A percentile compares a stretch with the other conserved stretches of the same genome.
phyloP scores from a whole-genome alignment of 1,139 yeast species.

The Geotrichum phurueaensis region DNA sequence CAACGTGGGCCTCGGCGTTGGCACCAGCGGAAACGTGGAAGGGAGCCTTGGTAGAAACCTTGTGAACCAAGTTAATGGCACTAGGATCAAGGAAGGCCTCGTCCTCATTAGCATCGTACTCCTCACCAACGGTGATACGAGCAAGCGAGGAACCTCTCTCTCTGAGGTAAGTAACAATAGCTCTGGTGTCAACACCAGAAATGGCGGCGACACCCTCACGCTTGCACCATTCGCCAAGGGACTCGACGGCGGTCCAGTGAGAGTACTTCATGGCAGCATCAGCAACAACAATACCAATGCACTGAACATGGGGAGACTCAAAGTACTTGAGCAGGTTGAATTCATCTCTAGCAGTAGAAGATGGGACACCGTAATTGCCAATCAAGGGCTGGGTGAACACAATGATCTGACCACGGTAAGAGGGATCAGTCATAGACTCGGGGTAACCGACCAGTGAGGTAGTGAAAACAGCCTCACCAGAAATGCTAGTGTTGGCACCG shows the following conservation, averaged over 20 bases:
- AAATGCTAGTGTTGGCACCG: slow-evolving; percentile 85
- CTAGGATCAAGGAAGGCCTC: slow-evolving; percentile 95
- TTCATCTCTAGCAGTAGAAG: slow-evolving; percentile 71
- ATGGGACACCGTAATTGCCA: slow-evolving; percentile 97
- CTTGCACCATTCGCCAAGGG: slow-evolving; percentile 91
- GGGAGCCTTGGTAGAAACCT: slow-evolving; percentile 92
- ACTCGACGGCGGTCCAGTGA: slow-evolving; percentile 98
- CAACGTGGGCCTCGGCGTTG: slow-evolving; percentile 56
- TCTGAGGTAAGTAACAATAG: slow-evolving; percentile 83
- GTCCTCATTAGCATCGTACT: slow-evolving; percentile 84
- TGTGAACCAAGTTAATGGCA: slow-evolving; percentile 79
- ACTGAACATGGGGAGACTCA: slow-evolving; percentile 87
- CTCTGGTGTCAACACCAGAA: slow-evolving; percentile 95
- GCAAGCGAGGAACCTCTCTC: slow-evolving; percentile 95
- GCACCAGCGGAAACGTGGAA: slow-evolving; percentile 75
- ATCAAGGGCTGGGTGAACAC: slow-evolving; percentile 95
- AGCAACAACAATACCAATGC: slow-evolving; percentile 92
- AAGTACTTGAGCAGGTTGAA: slow-evolving; percentile 79
- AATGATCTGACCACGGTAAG: slow-evolving; percentile 90
- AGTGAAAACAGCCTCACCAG: slow-evolving; percentile 97
- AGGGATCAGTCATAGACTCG: slow-evolving; percentile 97
- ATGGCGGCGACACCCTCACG: slow-evolving; percentile 96
- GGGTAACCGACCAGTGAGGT: slow-evolving; percentile 97
- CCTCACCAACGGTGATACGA: slow-evolving; percentile 82
- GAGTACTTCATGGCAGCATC: slow-evolving; percentile 93